Evolutionary conservation across 108 stramenopile genomes (phyloP).

Genomic region (Mayamaea pseudoterrestris): DNA sequence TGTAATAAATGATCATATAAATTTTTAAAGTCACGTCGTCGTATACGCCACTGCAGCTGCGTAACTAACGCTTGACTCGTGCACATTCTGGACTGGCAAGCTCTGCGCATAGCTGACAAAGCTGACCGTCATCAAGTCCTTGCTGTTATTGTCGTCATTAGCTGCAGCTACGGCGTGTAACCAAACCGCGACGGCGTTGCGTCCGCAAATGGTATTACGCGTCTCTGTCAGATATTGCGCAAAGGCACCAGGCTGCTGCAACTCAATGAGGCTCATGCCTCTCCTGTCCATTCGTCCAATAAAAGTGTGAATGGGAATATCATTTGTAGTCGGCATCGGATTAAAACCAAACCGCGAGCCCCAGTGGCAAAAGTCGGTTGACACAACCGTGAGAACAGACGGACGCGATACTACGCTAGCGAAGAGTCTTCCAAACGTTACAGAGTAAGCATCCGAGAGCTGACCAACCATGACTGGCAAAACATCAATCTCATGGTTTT

Average conservation of each 20-base stretch:
- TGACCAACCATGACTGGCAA: constrained; percentile 78
- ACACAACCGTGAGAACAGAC: constrained; percentile 48
- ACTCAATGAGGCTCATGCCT: constrained; percentile 64
- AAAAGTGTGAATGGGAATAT: constrained; percentile 24
- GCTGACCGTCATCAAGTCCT: constrained; percentile 26
- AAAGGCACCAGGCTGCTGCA: constrained; percentile 76
- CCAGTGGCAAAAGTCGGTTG: constrained; percentile 80
- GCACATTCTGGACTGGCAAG: constrained; percentile 26
- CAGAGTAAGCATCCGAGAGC: constrained; percentile 30
- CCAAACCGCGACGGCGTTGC: constrained; percentile 72
- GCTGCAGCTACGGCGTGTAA: constrained; percentile 29
- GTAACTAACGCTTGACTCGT: constrained; percentile 77
- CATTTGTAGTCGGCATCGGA: constrained; percentile 11
- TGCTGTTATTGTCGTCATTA: constrained; percentile 2
- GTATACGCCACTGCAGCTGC: constrained; percentile 58
- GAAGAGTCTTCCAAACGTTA: constrained; percentile 38
- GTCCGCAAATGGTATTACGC: constrained; percentile 76
- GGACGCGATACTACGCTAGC: constrained; percentile 38
- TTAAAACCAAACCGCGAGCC: constrained; percentile 30
- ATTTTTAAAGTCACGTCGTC: too few species aligned
- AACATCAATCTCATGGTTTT: constrained; percentile 20
- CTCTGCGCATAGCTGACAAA: constrained; percentile 77
- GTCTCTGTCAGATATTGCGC: constrained; percentile 64
- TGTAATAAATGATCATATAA: too few species aligned
- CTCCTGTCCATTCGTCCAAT: constrained; percentile 60